These are phyloP conservation scores for Eimeria maxima DNA, from an alignment of 169 alveolate genomes.

Conservation along the genomic window DNA sequence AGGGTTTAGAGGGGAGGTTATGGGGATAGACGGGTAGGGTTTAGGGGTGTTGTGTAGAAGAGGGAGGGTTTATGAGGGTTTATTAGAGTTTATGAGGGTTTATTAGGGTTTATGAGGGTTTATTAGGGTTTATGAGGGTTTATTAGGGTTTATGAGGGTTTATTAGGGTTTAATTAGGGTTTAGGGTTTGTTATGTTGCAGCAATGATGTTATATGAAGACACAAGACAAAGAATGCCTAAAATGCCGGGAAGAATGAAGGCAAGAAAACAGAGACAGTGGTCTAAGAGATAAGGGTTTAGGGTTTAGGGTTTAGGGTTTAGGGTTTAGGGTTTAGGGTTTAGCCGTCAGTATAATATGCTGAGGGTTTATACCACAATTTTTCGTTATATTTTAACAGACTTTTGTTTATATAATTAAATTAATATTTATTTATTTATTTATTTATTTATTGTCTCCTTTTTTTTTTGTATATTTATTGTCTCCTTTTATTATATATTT, in stretches of 20 bases:
- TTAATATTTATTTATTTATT: too few relatives aligned
- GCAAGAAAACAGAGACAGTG: constrained; percentile 91
- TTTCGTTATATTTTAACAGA: not conserved
- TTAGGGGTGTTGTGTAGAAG: not conserved
- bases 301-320: constrained; percentile 48
- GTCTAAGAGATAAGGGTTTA: constrained; percentile 88
- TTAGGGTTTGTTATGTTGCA: constrained; percentile 11
- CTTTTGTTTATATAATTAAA: too few relatives aligned
- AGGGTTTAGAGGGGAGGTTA: not conserved
- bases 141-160: too few relatives aligned
- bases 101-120: too few relatives aligned
- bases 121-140: constrained; percentile 1
- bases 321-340: constrained; percentile 45
- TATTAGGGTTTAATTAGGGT: constrained; percentile 9
- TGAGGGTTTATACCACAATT: not conserved
- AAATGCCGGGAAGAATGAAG: constrained; percentile 93
- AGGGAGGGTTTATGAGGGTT: too few relatives aligned
- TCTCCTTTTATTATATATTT: too few relatives aligned
- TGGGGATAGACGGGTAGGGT: not conserved
- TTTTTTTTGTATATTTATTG: too few relatives aligned
- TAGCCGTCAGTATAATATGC: not conserved
- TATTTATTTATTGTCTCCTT: too few relatives aligned
- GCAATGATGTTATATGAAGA: constrained; percentile 91
- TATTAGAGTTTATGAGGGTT: too few relatives aligned
- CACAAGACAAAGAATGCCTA: constrained; percentile 91